Conservation (phyloP, 2,329 filamentous ascomycete species). For the Colletotrichum lupini region DNA sequence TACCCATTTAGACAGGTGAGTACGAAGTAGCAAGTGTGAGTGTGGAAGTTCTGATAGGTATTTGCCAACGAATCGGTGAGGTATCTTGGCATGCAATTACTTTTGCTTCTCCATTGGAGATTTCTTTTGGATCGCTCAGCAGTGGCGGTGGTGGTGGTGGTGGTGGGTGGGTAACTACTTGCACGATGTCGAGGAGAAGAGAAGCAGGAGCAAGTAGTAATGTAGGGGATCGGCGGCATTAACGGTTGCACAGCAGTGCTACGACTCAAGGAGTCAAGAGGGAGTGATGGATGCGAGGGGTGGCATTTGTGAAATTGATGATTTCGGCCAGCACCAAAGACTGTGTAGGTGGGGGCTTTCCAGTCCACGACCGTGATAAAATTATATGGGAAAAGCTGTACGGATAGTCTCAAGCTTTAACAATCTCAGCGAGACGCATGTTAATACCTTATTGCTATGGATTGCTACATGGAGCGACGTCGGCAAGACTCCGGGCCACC, state of each 20-base stretch:
- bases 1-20: background rate
- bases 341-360: background rate
- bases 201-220: background rate
- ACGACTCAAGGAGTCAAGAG: background rate
- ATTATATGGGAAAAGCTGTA: background rate
- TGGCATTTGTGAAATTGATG: background rate
- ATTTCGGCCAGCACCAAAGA: background rate
- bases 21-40: background rate
- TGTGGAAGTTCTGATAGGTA: background rate
- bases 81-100: background rate
- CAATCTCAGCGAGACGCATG: background rate
- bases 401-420: background rate
- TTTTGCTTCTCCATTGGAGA: background rate
- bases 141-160: no score
- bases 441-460: no score
- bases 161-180: no score
- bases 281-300: background rate
- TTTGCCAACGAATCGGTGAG: background rate
- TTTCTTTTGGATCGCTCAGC: no score
- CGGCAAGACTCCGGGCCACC: slow-evolving; percentile 24
- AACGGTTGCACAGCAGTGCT: slow-evolving; percentile 1
- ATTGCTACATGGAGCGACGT: background rate
- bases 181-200: background rate
- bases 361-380: background rate
- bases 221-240: slow-evolving; percentile 1